A percentile compares a stretch with the other conserved stretches of the same genome.
Evolutionary conservation across 352 stramenopile species (phyloP).

Genomic region (Pythium volutum): DNA sequence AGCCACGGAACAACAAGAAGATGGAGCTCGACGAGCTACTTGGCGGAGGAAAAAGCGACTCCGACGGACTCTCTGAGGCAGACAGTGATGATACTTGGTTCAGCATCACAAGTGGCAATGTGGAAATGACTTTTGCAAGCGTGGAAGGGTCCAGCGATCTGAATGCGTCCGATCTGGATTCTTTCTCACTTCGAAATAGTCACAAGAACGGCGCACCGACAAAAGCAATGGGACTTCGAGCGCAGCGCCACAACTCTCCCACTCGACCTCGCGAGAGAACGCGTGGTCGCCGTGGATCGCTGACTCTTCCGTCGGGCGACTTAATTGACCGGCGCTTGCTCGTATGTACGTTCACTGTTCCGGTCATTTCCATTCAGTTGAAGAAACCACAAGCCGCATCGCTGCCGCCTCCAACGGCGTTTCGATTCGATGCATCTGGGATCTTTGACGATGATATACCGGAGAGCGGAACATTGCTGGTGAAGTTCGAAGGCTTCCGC

Average conservation of each 20-base stretch:
- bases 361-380: slow-evolving; percentile 75
- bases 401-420: slow-evolving; percentile 44
- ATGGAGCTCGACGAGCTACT: slow-evolving; percentile 21
- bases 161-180: slow-evolving; percentile 13
- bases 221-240: not conserved
- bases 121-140: slow-evolving; percentile 26
- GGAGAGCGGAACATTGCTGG: slow-evolving; percentile 64
- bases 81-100: slow-evolving; percentile 90
- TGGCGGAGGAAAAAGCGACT: slow-evolving; percentile 28
- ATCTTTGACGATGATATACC: slow-evolving; percentile 43
- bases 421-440: slow-evolving; percentile 43
- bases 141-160: not conserved
- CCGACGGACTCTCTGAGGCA: slow-evolving; percentile 62
- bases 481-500: slow-evolving; percentile 82
- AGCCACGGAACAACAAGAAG: slow-evolving; percentile 22
- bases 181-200: slow-evolving; percentile 16
- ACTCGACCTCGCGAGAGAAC: slow-evolving; percentile 3
- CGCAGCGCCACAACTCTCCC: not conserved
- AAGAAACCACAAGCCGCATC: slow-evolving; percentile 65
- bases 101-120: slow-evolving; percentile 73
- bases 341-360: slow-evolving; percentile 81
- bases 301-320: slow-evolving; percentile 33
- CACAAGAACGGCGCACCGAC: not conserved
- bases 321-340: slow-evolving; percentile 67
- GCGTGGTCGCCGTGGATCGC: slow-evolving; percentile 17